These are phyloP conservation scores for Mortierella sp. DNA, from an alignment of 371 early-diverging fungal genomes.

Conservation along the genomic window DNA sequence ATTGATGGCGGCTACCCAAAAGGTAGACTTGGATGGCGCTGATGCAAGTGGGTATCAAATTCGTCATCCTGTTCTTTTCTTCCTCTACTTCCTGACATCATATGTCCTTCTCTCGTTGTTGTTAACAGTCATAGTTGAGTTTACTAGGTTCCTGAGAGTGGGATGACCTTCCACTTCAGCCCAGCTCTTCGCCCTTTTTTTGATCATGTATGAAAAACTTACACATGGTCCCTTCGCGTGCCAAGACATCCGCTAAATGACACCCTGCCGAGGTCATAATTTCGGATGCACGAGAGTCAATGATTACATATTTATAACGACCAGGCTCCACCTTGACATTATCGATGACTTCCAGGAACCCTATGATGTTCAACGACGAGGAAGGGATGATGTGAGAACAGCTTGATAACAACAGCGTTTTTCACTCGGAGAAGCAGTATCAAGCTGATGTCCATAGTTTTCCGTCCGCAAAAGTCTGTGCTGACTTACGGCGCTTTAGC, in stretches of 20 bases:
- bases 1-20: no score
- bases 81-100: no score
- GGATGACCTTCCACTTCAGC: no score
- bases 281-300: constrained; percentile 84
- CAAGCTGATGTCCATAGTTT: no score
- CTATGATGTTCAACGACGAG: constrained; percentile 10
- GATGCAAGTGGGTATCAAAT: no score
- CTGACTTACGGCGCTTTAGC: constrained; percentile 52
- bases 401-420: neutral
- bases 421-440: no score
- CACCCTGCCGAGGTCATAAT: constrained; percentile 84
- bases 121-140: no score
- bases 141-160: no score
- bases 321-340: constrained; percentile 60
- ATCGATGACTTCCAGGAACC: constrained; percentile 53
- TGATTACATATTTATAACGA: constrained; percentile 92
- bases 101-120: no score
- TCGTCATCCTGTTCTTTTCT: no score
- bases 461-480: no score
- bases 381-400: neutral
- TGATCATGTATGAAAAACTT: constrained; percentile 27
- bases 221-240: constrained; percentile 90
- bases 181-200: neutral
- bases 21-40: no score
- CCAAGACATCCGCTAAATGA: constrained; percentile 91